Evolutionary conservation across 169 alveolate genomes (phyloP).

Genomic region (Eimeria tenella): DNA sequence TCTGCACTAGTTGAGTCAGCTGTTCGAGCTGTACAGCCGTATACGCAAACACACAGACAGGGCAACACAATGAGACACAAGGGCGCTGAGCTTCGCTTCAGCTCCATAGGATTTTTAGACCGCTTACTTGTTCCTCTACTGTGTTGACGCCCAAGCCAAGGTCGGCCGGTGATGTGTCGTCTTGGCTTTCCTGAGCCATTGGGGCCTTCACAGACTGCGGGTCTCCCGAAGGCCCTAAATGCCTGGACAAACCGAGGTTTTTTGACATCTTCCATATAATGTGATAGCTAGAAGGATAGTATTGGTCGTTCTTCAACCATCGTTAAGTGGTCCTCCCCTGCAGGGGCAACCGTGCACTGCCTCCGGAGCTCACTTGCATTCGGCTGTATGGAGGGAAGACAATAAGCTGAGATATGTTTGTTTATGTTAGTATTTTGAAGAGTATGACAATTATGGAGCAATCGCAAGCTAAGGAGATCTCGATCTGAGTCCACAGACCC

Average conservation of each 20-base stretch:
- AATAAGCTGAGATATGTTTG: neutral
- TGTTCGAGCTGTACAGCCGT: conserved; percentile 60
- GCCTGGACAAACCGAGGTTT: neutral
- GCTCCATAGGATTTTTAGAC: too few relatives aligned
- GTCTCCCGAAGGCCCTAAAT: conserved; percentile 6
- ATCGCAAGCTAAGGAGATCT: neutral
- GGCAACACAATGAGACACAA: too few relatives aligned
- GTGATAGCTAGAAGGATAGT: neutral
- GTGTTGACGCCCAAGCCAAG: conserved; percentile 62
- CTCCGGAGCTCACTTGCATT: neutral
- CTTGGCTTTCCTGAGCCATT: neutral
- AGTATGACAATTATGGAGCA: neutral
- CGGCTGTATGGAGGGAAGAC: neutral
- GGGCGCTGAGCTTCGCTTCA: too few relatives aligned
- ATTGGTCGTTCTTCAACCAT: neutral
- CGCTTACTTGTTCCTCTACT: conserved; percentile 48
- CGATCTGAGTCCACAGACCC: neutral
- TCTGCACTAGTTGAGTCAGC: conserved; percentile 68
- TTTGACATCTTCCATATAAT: neutral
- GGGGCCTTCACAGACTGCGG: neutral
- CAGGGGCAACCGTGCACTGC: conserved; percentile 4
- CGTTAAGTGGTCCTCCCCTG: neutral
- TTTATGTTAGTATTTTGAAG: neutral
- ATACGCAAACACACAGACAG: neutral
- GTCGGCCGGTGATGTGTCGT: conserved; percentile 29